Evolutionary conservation across 2,329 filamentous ascomycete species (phyloP), one percentile per base, ranked within the genome.

Genomic region (Fusarium clavum): DNA sequence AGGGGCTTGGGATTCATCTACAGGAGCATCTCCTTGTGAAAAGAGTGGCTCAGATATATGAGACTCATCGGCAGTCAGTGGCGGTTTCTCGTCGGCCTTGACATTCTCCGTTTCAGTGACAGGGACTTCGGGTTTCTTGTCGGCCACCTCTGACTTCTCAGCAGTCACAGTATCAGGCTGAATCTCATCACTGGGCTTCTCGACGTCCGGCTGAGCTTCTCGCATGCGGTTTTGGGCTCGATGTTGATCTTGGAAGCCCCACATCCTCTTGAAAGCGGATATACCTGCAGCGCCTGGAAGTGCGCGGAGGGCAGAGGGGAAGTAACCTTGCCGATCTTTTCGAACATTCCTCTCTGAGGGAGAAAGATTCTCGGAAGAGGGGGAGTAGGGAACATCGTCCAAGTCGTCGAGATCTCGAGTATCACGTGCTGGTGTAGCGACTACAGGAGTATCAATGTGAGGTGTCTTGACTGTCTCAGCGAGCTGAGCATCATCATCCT

Each of bases 21-120:
- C 18, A 18, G 73, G 69, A 18, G 44, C 49, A 25, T 78, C 74
- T n/a, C 64, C 74, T 54, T 80, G 78, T 8, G 77, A 75, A 45
- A 79, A 79, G 12, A 80, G 64, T 12, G 75, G 75, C 60, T 79
- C 78, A 14, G 78, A 79, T 18, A 75, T 32, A 13, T 73, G 61
- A 12, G 73, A 66, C 34, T 76, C 65, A 5, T 77, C 62, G 30
- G 62, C 54, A 22, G 48, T 47, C 8, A 44, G 54, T 12, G 24
- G 41, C 10, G 52, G 24, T 22, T 34, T 48, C 14, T 64, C 70
- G 20, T n/a, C 55, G 13, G 55, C 27, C 18, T 22, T 52, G 24
- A 56, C 58, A 25, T 25, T 47, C 5, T 59, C 48, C 16, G n/a
- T 24, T 22, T 52, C 54, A 4, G 18, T 22, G 43, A 44, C 22